A percentile compares a stretch with the other conserved stretches of the same genome.
Conservation (phyloP, 2,329 filamentous ascomycete species). For the Fusarium bactridioides region DNA sequence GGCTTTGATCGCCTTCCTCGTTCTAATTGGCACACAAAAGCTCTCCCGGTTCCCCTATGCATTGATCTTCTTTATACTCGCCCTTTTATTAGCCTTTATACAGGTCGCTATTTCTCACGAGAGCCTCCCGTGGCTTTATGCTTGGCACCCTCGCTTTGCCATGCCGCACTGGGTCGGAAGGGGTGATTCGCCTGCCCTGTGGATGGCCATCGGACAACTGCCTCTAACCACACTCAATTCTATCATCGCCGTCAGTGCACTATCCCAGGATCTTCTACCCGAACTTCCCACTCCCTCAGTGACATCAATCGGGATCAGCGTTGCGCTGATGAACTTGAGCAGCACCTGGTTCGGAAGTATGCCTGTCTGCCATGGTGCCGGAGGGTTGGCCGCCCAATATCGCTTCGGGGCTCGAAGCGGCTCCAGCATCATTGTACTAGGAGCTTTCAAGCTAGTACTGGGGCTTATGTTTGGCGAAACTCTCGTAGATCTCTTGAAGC, state of each 20-base stretch:
- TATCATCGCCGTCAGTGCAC: slow-evolving; percentile 83
- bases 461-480: slow-evolving; percentile 79
- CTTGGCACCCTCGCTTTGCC: slow-evolving; percentile 67
- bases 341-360: slow-evolving; percentile 94
- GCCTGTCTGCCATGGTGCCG: slow-evolving; percentile 94
- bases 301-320: slow-evolving; percentile 81
- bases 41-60: slow-evolving; percentile 79
- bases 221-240: slow-evolving; percentile 94
- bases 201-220: slow-evolving; percentile 82
- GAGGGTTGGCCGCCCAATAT: slow-evolving; percentile 88
- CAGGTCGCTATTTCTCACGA: slow-evolving; percentile 45
- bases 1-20: slow-evolving; percentile 76
- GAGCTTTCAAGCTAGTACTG: slow-evolving; percentile 75
- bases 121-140: slow-evolving; percentile 58
- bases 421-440: slow-evolving; percentile 81
- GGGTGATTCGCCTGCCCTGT: slow-evolving; percentile 48
- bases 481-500: slow-evolving; percentile 73
- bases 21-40: slow-evolving; percentile 73
- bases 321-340: slow-evolving; percentile 82
- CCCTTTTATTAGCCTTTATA: slow-evolving; percentile 69
- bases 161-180: slow-evolving; percentile 45
- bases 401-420: slow-evolving; percentile 91
- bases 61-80: slow-evolving; percentile 73
- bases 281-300: slow-evolving; percentile 71
- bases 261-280: slow-evolving; percentile 81